Evolutionary conservation across 192 early-diverging fungal genomes (phyloP), one percentile per base, ranked within the genome.

Genomic region (Dissophora ornata): DNA sequence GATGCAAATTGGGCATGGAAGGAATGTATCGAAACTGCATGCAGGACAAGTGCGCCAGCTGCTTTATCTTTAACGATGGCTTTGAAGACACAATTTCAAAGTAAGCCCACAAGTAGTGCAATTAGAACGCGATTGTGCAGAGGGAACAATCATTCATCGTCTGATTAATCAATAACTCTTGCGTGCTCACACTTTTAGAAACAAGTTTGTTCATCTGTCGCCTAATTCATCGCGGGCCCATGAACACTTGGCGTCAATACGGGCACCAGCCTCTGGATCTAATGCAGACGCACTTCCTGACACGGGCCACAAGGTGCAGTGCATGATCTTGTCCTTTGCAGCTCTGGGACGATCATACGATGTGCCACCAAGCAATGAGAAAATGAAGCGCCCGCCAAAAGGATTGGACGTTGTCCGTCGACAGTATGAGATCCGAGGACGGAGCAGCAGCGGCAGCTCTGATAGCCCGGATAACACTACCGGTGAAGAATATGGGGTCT

Each of bases 61-160:
- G 73, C 46, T 77, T 77, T 18, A 77, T 77, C 59, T 77, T 77
- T 45, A 77, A 77, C 34, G 73, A 77, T n/a, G 73, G 73, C 24
- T 77, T 51, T 26, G 73, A 77, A 25, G 30, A 67, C 38, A 28
- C 58, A 21, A 65, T 75, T 47, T 49, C 62, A 59, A 75, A 75
- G 71, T 75, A 75, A 26, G 55, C 22, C 16, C 57, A 13, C 29
- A 16, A 21, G 2, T 46, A 32, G 24, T 38, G n/a, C n/a, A n/a
- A n/a, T n/a, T n/a, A n/a, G n/a, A n/a, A n/a, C n/a, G n/a, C n/a
- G n/a, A n/a, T n/a, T n/a, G n/a, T n/a, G n/a, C n/a, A n/a, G n/a
- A n/a, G n/a, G n/a, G n/a, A n/a, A n/a, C n/a, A n/a, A n/a, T n/a
- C n/a, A n/a, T n/a, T n/a, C n/a, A n/a, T n/a, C n/a, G n/a, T n/a